phyloP scores from a whole-genome alignment of 495 filamentous ascomycete species.

The Penicillium flavigenum region DNA sequence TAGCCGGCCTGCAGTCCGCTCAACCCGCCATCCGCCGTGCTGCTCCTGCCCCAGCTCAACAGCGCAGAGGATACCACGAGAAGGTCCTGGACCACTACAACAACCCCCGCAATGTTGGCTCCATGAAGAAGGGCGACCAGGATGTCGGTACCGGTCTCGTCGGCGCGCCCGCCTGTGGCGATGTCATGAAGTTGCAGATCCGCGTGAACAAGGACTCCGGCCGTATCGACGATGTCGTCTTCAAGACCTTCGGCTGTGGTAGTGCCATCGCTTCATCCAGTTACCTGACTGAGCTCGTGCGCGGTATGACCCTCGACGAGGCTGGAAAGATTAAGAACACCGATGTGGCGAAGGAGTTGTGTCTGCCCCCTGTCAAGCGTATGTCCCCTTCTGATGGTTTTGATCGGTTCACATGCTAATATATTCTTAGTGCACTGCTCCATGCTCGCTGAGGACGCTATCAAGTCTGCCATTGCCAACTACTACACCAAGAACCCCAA shows the following conservation, averaged over 20 bases:
- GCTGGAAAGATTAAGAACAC: conserved; percentile 90
- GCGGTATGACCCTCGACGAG: conserved; percentile 94
- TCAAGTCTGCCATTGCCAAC: conserved; percentile 98
- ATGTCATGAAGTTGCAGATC: conserved; percentile 99
- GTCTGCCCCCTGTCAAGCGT: conserved; percentile 94
- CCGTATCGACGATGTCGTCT: conserved; percentile 91
- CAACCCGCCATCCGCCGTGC: conserved; percentile 33
- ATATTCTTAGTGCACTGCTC: conserved; percentile 79
- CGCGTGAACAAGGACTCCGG: conserved; percentile 86
- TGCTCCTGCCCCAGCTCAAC: conserved; percentile 29
- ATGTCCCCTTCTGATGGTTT: conserved; percentile 37
- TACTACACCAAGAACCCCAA: conserved; percentile 94
- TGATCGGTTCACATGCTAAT: conserved; percentile 15
- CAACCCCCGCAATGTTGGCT: conserved; percentile 90
- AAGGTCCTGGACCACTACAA: conserved; percentile 94
- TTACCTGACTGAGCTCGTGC: conserved; percentile 88
- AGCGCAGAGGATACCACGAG: conserved; percentile 59
- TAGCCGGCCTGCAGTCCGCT: conserved; percentile 34
- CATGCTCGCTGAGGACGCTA: conserved; percentile 98
- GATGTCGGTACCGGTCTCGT: conserved; percentile 98
- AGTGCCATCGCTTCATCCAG: conserved; percentile 88
- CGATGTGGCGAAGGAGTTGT: conserved; percentile 95
- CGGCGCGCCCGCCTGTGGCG: conserved; percentile 84
- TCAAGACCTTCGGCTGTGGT: conserved; percentile 98
- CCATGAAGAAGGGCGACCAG: conserved; percentile 77